Evolutionary conservation across 2,329 filamentous ascomycete genomes (phyloP), one percentile per base, ranked within the genome.

Genomic region (Sporothrix phasma): DNA sequence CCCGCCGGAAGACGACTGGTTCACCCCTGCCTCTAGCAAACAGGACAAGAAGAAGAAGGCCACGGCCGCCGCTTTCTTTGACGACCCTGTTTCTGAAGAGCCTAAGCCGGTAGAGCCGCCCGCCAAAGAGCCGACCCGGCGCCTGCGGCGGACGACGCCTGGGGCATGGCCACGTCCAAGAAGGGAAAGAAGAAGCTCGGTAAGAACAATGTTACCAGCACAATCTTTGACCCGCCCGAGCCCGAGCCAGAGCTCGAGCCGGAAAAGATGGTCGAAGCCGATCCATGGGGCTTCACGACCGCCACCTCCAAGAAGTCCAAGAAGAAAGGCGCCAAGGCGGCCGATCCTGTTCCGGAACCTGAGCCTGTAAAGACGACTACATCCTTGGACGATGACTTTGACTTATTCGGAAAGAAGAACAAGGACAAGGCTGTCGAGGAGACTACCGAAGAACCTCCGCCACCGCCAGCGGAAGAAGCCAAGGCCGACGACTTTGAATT

Each of bases 31-130:
- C 0, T 67, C 68, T 19, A 73, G 76, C 66, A 78, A 79, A 60
- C 73, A 76, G 49, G 76, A 78, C 67, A 81, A 80, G 68, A 80
- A 80, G 67, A 76, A 75, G 73, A 66, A 73, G 56, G 56, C 22
- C 26, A 26, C 51, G 73, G 26, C 15, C 7, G 24, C 15, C 15
- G 41, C 45, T 11, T 39, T 47, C 6, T n/a, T 66, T 13, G 66
- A 63, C 26, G 68, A 69, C 17, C 64, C 67, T 1, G 67, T 66
- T 22, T 62, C 64, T 8, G 67, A 68, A 58, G 67, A 68, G 17
- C 58, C 66, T 10, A 39, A 63, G 54, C 5, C 13, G 5, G 54
- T 51, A 26, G 54, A 51, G 39, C 15, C 66, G 8, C 24, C 56
- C 60, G 24, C 68, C 62, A 66, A 67, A 8, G 63, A 58, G 15